Evolutionary conservation across 129 eudicot species (phyloP).

Genomic region (Arctium lappa): DNA sequence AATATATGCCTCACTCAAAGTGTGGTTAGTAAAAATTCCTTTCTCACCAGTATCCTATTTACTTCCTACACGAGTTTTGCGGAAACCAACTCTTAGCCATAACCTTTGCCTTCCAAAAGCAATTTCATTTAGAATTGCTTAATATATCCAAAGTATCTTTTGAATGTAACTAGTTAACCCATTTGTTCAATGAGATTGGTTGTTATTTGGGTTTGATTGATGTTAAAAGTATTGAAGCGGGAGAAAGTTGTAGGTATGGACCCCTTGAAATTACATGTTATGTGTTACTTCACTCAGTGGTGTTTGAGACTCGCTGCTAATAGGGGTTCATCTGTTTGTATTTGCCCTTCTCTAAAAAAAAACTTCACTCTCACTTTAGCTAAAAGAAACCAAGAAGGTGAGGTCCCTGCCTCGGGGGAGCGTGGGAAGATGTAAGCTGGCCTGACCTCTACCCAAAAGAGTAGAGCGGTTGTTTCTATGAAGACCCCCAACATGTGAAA

Average conservation of each 20-base stretch:
- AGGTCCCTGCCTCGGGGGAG: too few relatives aligned
- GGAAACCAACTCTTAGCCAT: background rate
- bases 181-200: background rate
- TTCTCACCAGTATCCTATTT: background rate
- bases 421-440: too few relatives aligned
- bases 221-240: background rate
- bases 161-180: background rate
- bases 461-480: background rate
- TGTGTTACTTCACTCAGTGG: background rate
- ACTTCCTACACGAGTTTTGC: background rate
- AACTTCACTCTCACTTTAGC: background rate
- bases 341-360: background rate
- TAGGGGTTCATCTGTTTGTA: background rate
- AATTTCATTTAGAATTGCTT: background rate
- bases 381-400: too few relatives aligned
- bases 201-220: background rate
- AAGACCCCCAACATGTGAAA: background rate
- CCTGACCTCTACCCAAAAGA: background rate
- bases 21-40: too few relatives aligned
- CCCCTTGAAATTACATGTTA: conserved; percentile 3
- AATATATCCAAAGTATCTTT: background rate
- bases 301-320: background rate
- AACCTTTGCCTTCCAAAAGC: background rate
- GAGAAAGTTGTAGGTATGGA: background rate
- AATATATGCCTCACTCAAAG: too few relatives aligned